Evolutionary conservation across 1,139 yeast genomes (phyloP).

Genomic region (Pichia inconspicua): DNA sequence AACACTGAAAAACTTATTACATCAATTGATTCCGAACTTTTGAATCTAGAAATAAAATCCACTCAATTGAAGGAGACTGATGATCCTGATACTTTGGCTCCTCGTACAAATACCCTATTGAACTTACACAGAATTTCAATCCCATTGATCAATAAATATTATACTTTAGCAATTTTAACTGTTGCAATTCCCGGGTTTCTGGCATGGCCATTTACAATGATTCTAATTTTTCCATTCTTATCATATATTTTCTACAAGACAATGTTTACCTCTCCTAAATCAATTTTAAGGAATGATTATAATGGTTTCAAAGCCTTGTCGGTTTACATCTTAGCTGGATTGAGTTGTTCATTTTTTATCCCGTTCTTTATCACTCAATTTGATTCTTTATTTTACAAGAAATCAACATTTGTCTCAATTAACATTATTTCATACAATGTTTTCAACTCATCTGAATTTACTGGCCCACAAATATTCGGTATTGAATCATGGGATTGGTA

Average conservation of each 20-base stretch:
- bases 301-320: slow-evolving; percentile 10
- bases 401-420: slow-evolving; percentile 60
- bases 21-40: slow-evolving; percentile 17
- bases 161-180: slow-evolving; percentile 40
- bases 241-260: slow-evolving; percentile 25
- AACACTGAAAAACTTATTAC: slow-evolving; percentile 20
- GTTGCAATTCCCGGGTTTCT: slow-evolving; percentile 61
- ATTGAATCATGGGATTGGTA: slow-evolving; percentile 79
- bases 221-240: slow-evolving; percentile 55
- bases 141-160: slow-evolving; percentile 20
- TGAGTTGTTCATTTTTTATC: slow-evolving; percentile 27
- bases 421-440: slow-evolving; percentile 84
- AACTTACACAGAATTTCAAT: slow-evolving; percentile 11
- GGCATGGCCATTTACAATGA: slow-evolving; percentile 90
- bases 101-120: slow-evolving; percentile 16
- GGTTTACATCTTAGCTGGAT: slow-evolving; percentile 23
- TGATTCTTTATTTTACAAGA: slow-evolving; percentile 64
- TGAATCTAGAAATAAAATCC: slow-evolving; percentile 8
- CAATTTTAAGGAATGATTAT: slow-evolving; percentile 15
- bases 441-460: slow-evolving; percentile 53
- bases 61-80: slow-evolving; percentile 2
- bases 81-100: slow-evolving; percentile 17
- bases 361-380: slow-evolving; percentile 37
- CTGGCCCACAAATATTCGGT: slow-evolving; percentile 91
- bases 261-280: slow-evolving; percentile 7